Conservation (phyloP, 2,329 filamentous ascomycete genomes). For the Pseudocercospora fuligena region DNA sequence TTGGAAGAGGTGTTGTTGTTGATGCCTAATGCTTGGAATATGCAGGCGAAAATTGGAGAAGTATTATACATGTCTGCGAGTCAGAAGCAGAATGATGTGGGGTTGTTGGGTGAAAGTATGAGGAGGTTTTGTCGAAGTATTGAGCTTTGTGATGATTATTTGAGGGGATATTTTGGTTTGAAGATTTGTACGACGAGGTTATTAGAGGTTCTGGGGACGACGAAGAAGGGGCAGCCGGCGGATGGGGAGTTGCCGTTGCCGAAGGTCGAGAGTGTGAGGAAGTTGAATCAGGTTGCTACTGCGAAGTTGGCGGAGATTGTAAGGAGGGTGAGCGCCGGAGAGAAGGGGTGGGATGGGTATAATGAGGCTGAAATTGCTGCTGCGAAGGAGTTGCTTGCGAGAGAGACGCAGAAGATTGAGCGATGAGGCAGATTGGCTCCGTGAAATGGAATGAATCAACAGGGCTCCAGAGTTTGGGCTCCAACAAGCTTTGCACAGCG, state of each 20-base stretch:
- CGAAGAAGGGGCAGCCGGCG: conserved; percentile 36
- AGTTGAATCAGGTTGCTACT: conserved; percentile 73
- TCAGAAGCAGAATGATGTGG: conserved; percentile 40
- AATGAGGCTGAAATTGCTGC: conserved; percentile 73
- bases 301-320: conserved; percentile 78
- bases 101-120: conserved; percentile 70
- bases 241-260: conserved; percentile 57
- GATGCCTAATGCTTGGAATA: conserved; percentile 93
- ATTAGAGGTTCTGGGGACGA: conserved; percentile 29
- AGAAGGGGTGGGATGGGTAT: conserved; percentile 75
- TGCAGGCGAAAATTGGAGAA: conserved; percentile 87
- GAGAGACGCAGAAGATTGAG: conserved; percentile 48
- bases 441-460: not conserved
- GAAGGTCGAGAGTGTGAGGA: conserved; percentile 63
- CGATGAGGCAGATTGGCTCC: conserved; percentile 31
- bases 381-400: conserved; percentile 68
- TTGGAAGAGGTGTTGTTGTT: conserved; percentile 89
- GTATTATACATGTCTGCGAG: conserved; percentile 70
- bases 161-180: conserved; percentile 90
- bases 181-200: conserved; percentile 59
- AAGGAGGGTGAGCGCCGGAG: conserved; percentile 62
- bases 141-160: conserved; percentile 90
- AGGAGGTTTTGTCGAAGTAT: conserved; percentile 88
- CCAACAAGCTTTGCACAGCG: not conserved
- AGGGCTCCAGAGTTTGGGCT: not conserved